Evolutionary conservation across 75 land plant genomes (phyloP), one percentile per base, ranked within the genome.

Genomic region (Cryptomeria japonica): DNA sequence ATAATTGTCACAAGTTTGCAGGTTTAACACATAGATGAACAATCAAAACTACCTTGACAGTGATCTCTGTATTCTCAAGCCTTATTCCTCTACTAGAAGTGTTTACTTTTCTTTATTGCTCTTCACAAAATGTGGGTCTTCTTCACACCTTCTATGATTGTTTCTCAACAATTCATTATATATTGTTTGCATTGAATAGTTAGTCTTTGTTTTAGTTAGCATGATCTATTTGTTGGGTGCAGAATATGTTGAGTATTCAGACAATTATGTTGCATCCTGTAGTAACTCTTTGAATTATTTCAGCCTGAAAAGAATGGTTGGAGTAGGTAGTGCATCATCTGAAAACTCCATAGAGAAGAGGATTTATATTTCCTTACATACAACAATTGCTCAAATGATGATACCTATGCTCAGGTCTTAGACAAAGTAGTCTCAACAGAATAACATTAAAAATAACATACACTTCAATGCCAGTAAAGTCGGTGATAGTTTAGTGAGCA

Each of bases 171-270:
- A n/a, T n/a, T n/a, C n/a, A n/a, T n/a, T n/a, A n/a, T n/a, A n/a
- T n/a, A n/a, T n/a, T n/a, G n/a, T n/a, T n/a, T n/a, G n/a, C n/a
- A n/a, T n/a, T n/a, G n/a, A n/a, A n/a, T n/a, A n/a, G n/a, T n/a
- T n/a, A n/a, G n/a, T n/a, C n/a, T n/a, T n/a, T n/a, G n/a, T n/a
- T n/a, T n/a, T n/a, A n/a, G n/a, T n/a, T n/a, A n/a, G n/a, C n/a
- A n/a, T n/a, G n/a, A n/a, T n/a, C n/a, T n/a, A n/a, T 6, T 83
- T 94, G 73, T 82, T 96, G 88, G 98, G 98, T 2, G 95, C 97
- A 19, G 95, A 97, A 36, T 97, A 96, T 89, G 87, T 93, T 46
- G 98, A 97, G 3, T 92, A 91, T 91, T 91, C 77, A 19, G 98
- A 96, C 28, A 77, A 88, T 18, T 88, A 89, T 39, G 80, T 92